A percentile compares a stretch with the other conserved stretches of the same genome.
Evolutionary conservation across 78 protist genomes (phyloP).

Genomic region (Chrysochromulina tobinii): DNA sequence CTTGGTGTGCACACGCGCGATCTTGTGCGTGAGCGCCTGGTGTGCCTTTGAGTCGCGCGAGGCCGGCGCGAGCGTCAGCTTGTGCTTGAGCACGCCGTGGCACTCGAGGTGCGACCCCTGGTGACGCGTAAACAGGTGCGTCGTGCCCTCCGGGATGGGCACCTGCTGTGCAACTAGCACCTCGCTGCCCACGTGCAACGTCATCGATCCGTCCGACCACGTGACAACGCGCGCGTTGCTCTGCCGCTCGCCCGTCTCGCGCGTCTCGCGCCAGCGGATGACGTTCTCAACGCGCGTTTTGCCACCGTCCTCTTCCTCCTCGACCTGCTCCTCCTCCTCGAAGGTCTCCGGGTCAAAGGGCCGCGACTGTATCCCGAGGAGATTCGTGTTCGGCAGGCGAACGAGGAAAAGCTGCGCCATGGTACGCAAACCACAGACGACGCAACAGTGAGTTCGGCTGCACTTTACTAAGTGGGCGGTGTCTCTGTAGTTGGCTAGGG

Average conservation of each 20-base stretch:
- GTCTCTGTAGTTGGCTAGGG: no score
- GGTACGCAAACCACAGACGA: not conserved
- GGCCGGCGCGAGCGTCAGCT: not conserved
- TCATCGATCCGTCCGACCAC: conserved; percentile 21
- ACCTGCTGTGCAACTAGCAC: not conserved
- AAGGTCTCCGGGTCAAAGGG: not conserved
- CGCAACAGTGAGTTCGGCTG: not conserved
- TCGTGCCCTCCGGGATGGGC: not conserved
- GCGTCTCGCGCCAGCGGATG: not conserved
- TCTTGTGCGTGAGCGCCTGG: not conserved
- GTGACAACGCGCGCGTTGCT: not conserved
- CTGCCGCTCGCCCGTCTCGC: not conserved
- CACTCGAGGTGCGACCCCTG: not conserved
- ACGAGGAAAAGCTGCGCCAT: not conserved
- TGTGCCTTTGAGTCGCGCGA: not conserved
- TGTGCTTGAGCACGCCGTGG: not conserved
- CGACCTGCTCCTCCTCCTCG: not conserved
- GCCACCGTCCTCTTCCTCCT: not conserved
- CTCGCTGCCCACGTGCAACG: not conserved
- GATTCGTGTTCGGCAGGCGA: not conserved
- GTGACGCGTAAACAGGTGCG: not conserved
- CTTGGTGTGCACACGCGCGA: not conserved
- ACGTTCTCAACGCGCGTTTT: not conserved
- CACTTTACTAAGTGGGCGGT: not conserved
- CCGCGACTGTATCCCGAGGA: not conserved